Evolutionary conservation across 1,139 yeast genomes (phyloP).

Genomic region (Arxiozyma slooffiae): DNA sequence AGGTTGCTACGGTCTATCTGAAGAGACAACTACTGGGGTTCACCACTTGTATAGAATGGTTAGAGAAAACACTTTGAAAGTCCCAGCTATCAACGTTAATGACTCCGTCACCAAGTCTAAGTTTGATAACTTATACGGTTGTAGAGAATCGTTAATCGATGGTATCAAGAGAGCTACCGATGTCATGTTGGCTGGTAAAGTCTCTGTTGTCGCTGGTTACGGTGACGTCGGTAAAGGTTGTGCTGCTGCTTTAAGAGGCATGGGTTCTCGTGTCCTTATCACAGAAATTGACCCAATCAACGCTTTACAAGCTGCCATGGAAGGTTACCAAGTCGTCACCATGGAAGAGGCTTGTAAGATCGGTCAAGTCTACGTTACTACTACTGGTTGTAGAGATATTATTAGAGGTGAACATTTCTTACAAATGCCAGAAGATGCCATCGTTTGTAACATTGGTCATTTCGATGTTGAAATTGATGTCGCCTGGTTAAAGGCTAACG

Average conservation of each 20-base stretch:
- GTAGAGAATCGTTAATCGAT: constrained; percentile 97
- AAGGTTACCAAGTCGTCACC: constrained; percentile 96
- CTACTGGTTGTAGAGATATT: constrained; percentile 99
- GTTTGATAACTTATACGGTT: constrained; percentile 98
- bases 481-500: constrained; percentile 93
- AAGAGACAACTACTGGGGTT: constrained; percentile 99
- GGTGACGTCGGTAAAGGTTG: constrained; percentile 99
- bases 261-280: constrained; percentile 99
- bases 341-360: constrained; percentile 87
- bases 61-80: constrained; percentile 83
- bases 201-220: constrained; percentile 98
- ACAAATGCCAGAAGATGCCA: constrained; percentile 97
- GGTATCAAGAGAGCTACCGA: constrained; percentile 99
- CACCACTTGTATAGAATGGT: constrained; percentile 98
- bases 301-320: constrained; percentile 99
- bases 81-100: constrained; percentile 98
- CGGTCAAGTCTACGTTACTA: constrained; percentile 98
- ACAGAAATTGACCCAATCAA: constrained; percentile 98
- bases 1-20: constrained; percentile 92
- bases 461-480: constrained; percentile 98
- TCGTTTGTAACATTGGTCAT: constrained; percentile 99
- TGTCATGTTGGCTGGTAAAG: constrained; percentile 99
- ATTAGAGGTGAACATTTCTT: constrained; percentile 82
- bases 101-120: constrained; percentile 99
- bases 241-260: constrained; percentile 97